These are phyloP conservation scores for Fusarium sarcochroum DNA, from an alignment of 2,329 filamentous ascomycete genomes.

Conservation along the genomic window DNA sequence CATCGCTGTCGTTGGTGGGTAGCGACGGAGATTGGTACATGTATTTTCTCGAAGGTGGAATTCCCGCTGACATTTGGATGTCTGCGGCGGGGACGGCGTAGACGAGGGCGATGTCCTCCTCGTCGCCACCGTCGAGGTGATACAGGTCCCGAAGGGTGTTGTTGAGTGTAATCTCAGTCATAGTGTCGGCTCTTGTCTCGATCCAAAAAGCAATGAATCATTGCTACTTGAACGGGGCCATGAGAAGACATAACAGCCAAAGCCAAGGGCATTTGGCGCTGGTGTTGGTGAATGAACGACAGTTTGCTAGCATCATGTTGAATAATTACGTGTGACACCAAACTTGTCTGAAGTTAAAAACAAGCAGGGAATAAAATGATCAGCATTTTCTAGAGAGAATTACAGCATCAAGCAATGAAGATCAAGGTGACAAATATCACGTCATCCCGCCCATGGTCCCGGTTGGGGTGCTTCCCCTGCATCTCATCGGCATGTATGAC, in stretches of 20 bases:
- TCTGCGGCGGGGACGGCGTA: not conserved
- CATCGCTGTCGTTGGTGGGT: not conserved
- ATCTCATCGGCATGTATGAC: not conserved
- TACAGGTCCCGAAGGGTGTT: not conserved
- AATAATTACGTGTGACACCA: not conserved
- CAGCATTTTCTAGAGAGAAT: not conserved
- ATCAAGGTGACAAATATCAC: not conserved
- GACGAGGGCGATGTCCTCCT: not conserved
- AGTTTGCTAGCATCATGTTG: too few species aligned
- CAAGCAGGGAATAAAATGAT: not conserved
- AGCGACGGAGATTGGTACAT: not conserved
- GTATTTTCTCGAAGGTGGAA: not conserved
- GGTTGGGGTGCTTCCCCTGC: not conserved
- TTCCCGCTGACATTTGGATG: not conserved
- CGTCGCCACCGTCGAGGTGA: not conserved
- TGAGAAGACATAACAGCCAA: too few species aligned
- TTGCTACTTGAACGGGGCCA: too few species aligned
- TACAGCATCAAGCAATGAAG: not conserved
- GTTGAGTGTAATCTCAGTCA: not conserved
- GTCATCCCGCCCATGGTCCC: not conserved
- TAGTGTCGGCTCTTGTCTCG: not conserved
- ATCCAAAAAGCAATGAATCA: not conserved
- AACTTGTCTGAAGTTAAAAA: not conserved
- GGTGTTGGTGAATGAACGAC: too few species aligned
- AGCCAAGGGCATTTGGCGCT: too few species aligned